These are phyloP conservation scores for Emydomyces testavorans DNA, from an alignment of 2,329 filamentous ascomycete species.

Conservation along the genomic window DNA sequence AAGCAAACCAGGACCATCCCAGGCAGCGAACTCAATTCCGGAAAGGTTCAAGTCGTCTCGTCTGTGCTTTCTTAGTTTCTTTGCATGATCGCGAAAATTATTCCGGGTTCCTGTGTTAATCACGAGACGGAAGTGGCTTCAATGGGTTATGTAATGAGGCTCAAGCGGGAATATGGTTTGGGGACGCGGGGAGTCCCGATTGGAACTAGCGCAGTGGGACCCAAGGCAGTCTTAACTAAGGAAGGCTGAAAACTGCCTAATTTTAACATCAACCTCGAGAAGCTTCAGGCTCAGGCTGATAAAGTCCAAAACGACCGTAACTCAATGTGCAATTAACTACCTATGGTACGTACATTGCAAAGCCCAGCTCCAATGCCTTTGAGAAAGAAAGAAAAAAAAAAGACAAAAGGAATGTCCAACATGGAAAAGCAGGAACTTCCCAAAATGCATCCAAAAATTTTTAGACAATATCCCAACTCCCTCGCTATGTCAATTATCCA, in stretches of 20 bases:
- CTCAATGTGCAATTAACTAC: not conserved
- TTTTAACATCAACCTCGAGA: not conserved
- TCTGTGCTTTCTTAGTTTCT: not conserved
- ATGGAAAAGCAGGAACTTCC: not conserved
- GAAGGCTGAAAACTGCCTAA: slow-evolving; percentile 6
- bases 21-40: not conserved
- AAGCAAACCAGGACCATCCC: not conserved
- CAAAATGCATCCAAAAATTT: not conserved
- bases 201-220: not conserved
- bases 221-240: slow-evolving; percentile 1
- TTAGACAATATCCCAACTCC: not conserved
- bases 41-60: not conserved
- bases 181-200: not conserved
- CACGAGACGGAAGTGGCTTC: not conserved
- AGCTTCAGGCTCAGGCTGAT: not conserved
- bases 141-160: not conserved
- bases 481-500: slow-evolving; percentile 3
- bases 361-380: not conserved
- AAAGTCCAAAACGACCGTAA: not conserved
- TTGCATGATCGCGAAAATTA: too few relatives aligned
- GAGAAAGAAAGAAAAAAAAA: not conserved
- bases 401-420: not conserved
- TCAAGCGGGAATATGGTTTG: too few relatives aligned
- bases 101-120: too few relatives aligned
- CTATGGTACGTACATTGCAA: not conserved